Conservation (phyloP, 306 rosid genomes). For the Glycine soja region DNA sequence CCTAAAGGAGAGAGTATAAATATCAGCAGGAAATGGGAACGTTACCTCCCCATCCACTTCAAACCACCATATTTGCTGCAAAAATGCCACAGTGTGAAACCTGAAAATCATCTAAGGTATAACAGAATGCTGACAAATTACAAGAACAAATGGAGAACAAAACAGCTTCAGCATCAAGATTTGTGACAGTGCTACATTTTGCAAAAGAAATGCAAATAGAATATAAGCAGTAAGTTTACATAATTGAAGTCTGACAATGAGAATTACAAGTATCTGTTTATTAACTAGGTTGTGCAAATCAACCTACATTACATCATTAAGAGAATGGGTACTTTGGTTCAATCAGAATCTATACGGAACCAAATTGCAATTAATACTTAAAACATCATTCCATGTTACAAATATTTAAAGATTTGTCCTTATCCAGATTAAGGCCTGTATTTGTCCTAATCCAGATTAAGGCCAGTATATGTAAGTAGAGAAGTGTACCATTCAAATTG, state of each 20-base stretch:
- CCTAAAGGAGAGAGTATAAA: slow-evolving; percentile 82
- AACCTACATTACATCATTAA: neutral
- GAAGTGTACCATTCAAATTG: too few species aligned
- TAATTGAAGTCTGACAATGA: slow-evolving; percentile 13
- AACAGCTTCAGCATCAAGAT: slow-evolving; percentile 27
- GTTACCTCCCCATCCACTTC: slow-evolving; percentile 84
- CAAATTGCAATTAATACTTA: too few species aligned
- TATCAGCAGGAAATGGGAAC: slow-evolving; percentile 85
- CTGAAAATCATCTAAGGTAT: slow-evolving; percentile 58
- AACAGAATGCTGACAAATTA: slow-evolving; percentile 39
- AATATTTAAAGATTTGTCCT: too few species aligned
- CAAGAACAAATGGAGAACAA: neutral
- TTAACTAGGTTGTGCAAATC: neutral
- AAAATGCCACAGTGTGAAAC: slow-evolving; percentile 79
- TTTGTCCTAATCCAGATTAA: too few species aligned
- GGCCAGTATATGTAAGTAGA: too few species aligned
- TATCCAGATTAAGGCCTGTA: too few species aligned
- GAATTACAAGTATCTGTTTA: neutral
- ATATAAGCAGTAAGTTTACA: slow-evolving; percentile 1
- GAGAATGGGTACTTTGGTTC: neutral
- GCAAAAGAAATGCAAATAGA: neutral
- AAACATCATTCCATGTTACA: too few species aligned
- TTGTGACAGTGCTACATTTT: neutral
- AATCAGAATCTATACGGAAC: too few species aligned
- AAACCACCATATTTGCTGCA: slow-evolving; percentile 98